These are phyloP conservation scores for Clonostachys rhizophaga DNA, from an alignment of 2,329 filamentous ascomycete genomes.

Conservation along the genomic window DNA sequence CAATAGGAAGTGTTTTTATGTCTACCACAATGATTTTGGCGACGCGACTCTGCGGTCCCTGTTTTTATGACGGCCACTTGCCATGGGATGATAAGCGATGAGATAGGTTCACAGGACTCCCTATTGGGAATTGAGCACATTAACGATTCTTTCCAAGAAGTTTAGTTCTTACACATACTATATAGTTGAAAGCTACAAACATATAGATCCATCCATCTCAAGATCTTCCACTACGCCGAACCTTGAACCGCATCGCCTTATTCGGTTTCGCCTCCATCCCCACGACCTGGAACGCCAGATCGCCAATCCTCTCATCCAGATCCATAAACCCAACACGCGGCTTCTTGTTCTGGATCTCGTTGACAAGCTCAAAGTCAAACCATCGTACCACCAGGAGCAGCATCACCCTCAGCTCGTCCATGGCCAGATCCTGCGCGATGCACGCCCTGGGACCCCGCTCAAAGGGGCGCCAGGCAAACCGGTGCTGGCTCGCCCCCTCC, in stretches of 20 bases:
- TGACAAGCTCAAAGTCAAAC: conserved; percentile 15
- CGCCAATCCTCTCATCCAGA: conserved; percentile 13
- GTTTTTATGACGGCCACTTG: no score
- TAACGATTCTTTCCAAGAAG: no score
- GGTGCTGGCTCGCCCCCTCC: background rate
- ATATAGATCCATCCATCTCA: no score
- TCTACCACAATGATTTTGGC: no score
- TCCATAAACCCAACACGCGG: conserved; percentile 12
- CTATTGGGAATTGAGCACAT: no score
- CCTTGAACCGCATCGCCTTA: background rate
- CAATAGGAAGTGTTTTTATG: no score
- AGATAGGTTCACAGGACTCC: no score
- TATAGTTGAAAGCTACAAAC: no score
- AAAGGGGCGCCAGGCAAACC: conserved; percentile 18
- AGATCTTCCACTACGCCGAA: background rate
- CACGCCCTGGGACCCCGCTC: conserved; percentile 28
- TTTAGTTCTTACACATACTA: no score
- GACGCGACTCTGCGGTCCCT: no score
- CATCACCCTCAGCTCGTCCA: conserved; percentile 22
- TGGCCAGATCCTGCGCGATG: conserved; percentile 27
- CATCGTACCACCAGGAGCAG: conserved; percentile 11
- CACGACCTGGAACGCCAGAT: conserved; percentile 12
- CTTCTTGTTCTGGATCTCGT: conserved; percentile 7
- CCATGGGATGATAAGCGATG: no score
- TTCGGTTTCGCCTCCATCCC: conserved; percentile 10